A percentile compares a stretch with the other conserved stretches of the same genome.
These are phyloP conservation scores for Suhomyces maxii DNA, from an alignment of 1,139 yeast species.

Conservation along the genomic window DNA sequence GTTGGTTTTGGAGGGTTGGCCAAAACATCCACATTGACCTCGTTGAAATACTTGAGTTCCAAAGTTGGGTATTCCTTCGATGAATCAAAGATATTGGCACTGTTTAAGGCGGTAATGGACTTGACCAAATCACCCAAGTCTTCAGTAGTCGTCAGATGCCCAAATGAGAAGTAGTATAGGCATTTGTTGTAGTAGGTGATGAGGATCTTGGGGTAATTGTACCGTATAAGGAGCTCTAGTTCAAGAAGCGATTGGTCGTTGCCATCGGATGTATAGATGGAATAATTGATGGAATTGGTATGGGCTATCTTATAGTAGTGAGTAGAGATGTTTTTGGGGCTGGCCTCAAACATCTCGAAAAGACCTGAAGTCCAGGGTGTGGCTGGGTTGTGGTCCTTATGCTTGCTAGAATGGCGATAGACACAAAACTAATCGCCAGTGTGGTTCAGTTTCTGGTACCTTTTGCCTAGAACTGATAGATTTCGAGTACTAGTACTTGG, in stretches of 20 bases:
- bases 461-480: too few species aligned
- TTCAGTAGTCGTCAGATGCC: conserved; percentile 20
- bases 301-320: conserved; percentile 47
- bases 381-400: too few species aligned
- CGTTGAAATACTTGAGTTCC: conserved; percentile 29
- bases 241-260: conserved; percentile 51
- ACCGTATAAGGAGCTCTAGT: conserved; percentile 58
- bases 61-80: conserved; percentile 35
- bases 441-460: too few species aligned
- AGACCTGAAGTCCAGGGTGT: too few species aligned
- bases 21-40: conserved; percentile 29
- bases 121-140: conserved; percentile 2
- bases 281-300: conserved; percentile 31
- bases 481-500: too few species aligned
- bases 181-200: conserved; percentile 62
- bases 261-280: conserved; percentile 31
- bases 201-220: conserved; percentile 50
- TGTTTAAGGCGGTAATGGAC: background rate
- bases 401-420: too few species aligned
- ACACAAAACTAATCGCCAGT: too few species aligned
- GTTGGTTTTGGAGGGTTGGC: conserved; percentile 26
- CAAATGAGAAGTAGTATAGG: conserved; percentile 55
- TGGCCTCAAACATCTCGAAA: conserved; percentile 20
- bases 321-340: conserved; percentile 33
- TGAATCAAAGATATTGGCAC: conserved; percentile 25